A percentile compares a stretch with the other conserved stretches of the same genome.
These are phyloP conservation scores for Eucalyptus grandis DNA, from an alignment of 345 rosid genomes.

Conservation along the genomic window DNA sequence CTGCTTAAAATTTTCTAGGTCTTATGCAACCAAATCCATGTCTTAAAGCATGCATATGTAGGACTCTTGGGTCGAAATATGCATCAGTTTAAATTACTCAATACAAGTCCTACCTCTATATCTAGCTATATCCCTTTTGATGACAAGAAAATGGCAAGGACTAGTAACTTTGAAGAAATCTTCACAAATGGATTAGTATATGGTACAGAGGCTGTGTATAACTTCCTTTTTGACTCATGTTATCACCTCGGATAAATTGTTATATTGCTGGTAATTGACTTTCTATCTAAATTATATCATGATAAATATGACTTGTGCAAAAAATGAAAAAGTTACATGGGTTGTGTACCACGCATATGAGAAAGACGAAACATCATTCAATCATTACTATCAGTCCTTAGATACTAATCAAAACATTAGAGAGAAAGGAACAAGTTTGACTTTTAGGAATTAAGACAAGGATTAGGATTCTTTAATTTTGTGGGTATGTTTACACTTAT, in stretches of 20 bases:
- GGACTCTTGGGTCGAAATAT: too few species aligned
- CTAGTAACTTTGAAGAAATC: background rate
- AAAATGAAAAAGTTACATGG: too few species aligned
- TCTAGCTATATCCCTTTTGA: background rate
- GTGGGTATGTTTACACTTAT: too few species aligned
- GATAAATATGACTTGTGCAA: too few species aligned
- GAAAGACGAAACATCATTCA: too few species aligned
- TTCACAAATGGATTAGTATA: too few species aligned
- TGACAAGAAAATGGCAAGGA: background rate
- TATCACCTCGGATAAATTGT: background rate
- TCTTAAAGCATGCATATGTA: too few species aligned
- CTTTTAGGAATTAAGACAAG: too few species aligned
- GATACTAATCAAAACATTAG: too few species aligned
- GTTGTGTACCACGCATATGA: background rate
- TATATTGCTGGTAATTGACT: background rate
- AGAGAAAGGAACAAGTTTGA: too few species aligned
- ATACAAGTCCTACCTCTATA: background rate
- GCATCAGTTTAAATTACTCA: background rate
- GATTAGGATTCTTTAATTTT: too few species aligned
- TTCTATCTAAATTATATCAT: background rate
- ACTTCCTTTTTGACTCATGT: background rate
- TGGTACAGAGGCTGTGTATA: background rate
- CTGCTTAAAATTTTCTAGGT: background rate
- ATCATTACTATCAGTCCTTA: too few species aligned
- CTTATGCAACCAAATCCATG: background rate